These are phyloP conservation scores for Ophiocordyceps camponoti-floridani DNA, from an alignment of 2,329 filamentous ascomycete species.

Conservation along the genomic window DNA sequence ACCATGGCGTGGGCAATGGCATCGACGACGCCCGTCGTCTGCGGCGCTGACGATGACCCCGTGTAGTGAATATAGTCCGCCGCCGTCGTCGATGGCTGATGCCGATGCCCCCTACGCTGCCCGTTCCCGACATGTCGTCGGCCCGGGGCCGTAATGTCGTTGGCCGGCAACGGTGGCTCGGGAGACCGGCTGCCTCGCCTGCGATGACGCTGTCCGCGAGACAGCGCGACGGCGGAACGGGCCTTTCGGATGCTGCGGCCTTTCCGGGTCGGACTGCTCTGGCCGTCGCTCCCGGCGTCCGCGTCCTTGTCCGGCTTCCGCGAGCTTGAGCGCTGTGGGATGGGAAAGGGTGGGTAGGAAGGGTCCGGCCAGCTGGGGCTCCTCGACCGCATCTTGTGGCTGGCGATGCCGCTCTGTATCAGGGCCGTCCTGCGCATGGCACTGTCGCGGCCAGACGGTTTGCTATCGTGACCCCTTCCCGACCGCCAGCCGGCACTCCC, in stretches of 20 bases:
- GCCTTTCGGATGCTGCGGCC: slow-evolving; percentile 60
- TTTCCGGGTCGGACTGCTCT: slow-evolving; percentile 54
- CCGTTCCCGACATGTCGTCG: slow-evolving; percentile 20
- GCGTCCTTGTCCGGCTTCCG: slow-evolving; percentile 49
- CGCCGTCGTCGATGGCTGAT: slow-evolving; percentile 43
- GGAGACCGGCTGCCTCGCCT: slow-evolving; percentile 40
- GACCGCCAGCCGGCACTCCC: slow-evolving; percentile 11
- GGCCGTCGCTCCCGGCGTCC: slow-evolving; percentile 53
- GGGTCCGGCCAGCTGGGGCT: slow-evolving; percentile 47
- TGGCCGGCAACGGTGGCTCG: slow-evolving; percentile 50
- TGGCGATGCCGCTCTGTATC: slow-evolving; percentile 61
- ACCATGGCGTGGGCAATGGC: slow-evolving; percentile 98
- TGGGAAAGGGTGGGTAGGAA: slow-evolving; percentile 68
- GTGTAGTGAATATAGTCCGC: slow-evolving; percentile 32
- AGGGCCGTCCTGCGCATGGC: slow-evolving; percentile 63
- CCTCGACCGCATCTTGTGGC: slow-evolving; percentile 43
- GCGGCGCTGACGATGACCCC: slow-evolving; percentile 30
- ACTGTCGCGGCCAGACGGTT: slow-evolving; percentile 27
- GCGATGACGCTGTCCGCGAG: slow-evolving; percentile 31
- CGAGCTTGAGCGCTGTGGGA: slow-evolving; percentile 78
- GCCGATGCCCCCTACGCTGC: slow-evolving; percentile 29
- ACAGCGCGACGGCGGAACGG: slow-evolving; percentile 62
- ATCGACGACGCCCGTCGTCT: slow-evolving; percentile 72
- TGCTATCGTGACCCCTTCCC: slow-evolving; percentile 19
- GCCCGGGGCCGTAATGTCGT: slow-evolving; percentile 49